Base-by-base conservation (phyloP, 139 green algal genomes). In the Raphidocelis subcapitata region DNA sequence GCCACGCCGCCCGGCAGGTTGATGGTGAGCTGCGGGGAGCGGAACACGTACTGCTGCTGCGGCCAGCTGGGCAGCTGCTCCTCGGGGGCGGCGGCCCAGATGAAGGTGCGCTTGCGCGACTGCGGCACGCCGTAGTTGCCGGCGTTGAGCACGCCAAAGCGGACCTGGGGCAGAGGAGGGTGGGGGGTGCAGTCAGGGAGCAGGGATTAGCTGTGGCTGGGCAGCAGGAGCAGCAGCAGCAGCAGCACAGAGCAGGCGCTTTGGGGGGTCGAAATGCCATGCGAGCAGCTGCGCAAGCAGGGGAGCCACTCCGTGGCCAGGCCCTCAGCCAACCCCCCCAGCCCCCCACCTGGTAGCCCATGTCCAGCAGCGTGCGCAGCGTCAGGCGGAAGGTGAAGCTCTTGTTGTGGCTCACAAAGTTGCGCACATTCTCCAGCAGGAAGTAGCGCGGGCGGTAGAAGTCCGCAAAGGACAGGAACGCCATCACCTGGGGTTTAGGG, bases 341-440 rank as follows among this genome's bases (percentile, higher is more conserved):
- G 41, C 41, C 41, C 41, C 41, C 41, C 69, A 95, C 92, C 92
- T 98, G 95, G 83, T 98, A 98, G 23, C 94, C 94, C 91, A 98
- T 96, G 35, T 97, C 95, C 64, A 98, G 84, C 62, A 98, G 86
- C 26, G 90, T 93, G 62, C 91, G 78, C 69, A 98, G 65, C 5
- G 91, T 94, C 35, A 98, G 85, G 46, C 94, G 81, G 85, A 98
- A 98, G 59, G 93, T 97, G 79, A 93, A 91, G 56, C 79, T 89
- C 79, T 96, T 96, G 86, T 97, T 98, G 87, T 98, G 93, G 60
- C 71, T 85, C 35, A 98, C 94, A 84, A 98, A 98, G 84, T 97
- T 97, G 69, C 94, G 87, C 64, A 98, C 94, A 75, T 98, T 98
- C 83, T 98, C 94, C 73, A 98, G 88, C 67, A 98, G 84, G 84